phyloP scores from a whole-genome alignment of 352 stramenopile species.

The Pythium oligandrum region DNA sequence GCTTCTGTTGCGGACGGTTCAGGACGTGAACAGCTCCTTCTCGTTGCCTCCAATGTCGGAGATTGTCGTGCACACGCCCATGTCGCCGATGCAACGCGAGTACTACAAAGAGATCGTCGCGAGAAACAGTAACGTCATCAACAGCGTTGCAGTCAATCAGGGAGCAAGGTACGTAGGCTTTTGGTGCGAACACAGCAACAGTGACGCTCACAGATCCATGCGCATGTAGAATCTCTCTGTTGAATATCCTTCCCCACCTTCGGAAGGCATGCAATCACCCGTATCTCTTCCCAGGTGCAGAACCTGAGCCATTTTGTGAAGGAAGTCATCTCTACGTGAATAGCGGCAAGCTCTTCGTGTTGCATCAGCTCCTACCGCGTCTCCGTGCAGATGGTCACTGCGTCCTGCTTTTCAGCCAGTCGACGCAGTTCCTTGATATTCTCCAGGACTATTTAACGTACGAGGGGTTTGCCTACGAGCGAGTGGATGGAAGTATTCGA shows the following conservation, averaged over 20 bases:
- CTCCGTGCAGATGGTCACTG: conserved; percentile 81
- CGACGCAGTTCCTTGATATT: conserved; percentile 69
- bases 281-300: conserved; percentile 90
- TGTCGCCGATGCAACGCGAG: conserved; percentile 75
- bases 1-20: conserved; percentile 56
- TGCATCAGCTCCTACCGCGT: conserved; percentile 78
- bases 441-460: conserved; percentile 79
- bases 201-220: not conserved
- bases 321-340: conserved; percentile 68
- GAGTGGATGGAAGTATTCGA: conserved; percentile 69
- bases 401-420: conserved; percentile 80
- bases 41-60: conserved; percentile 66
- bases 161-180: not conserved
- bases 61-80: conserved; percentile 70
- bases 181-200: conserved; percentile 2
- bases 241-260: conserved; percentile 97
- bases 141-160: conserved; percentile 26
- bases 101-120: conserved; percentile 80
- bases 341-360: conserved; percentile 79
- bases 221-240: conserved; percentile 69
- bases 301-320: conserved; percentile 72
- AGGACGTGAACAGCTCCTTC: conserved; percentile 67
- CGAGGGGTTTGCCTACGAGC: conserved; percentile 71
- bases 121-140: conserved; percentile 51
- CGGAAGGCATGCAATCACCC: conserved; percentile 77